phyloP scores from a whole-genome alignment of 306 rosid species.

The Cyamopsis tetragonoloba region DNA sequence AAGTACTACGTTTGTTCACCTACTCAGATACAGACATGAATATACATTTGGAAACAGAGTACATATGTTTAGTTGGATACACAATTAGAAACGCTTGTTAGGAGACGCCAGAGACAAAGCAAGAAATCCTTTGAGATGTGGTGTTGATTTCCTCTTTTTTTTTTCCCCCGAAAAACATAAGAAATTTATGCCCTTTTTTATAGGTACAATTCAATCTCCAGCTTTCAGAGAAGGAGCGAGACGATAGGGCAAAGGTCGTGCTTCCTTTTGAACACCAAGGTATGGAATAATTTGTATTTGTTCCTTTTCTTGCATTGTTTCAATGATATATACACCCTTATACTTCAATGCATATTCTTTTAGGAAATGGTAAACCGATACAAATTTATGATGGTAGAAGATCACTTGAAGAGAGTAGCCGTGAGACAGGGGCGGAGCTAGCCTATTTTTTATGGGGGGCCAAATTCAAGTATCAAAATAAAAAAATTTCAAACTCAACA shows the following conservation, averaged over 20 bases:
- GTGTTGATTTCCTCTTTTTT: not conserved
- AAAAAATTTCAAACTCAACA: too few species aligned
- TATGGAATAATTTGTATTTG: slow-evolving; percentile 27
- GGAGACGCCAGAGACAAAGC: slow-evolving; percentile 1
- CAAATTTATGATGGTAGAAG: slow-evolving; percentile 85
- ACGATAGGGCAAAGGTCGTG: slow-evolving; percentile 81
- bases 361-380: slow-evolving; percentile 77
- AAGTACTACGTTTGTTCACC: not conserved
- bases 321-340: not conserved
- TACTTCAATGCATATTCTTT: slow-evolving; percentile 8
- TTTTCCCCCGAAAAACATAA: not conserved
- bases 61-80: not conserved
- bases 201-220: slow-evolving; percentile 89
- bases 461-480: too few species aligned
- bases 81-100: not conserved
- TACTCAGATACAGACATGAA: not conserved
- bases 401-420: slow-evolving; percentile 46
- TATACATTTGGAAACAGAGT: slow-evolving; percentile 3
- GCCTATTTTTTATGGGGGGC: too few species aligned
- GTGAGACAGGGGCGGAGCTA: too few species aligned
- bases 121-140: slow-evolving; percentile 7
- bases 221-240: slow-evolving; percentile 84
- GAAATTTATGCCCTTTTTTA: slow-evolving; percentile 10
- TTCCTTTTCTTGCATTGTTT: not conserved
- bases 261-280: slow-evolving; percentile 99